Base-by-base conservation (phyloP, 169 alveolate genomes). In the Cryptosporidium sp. region DNA sequence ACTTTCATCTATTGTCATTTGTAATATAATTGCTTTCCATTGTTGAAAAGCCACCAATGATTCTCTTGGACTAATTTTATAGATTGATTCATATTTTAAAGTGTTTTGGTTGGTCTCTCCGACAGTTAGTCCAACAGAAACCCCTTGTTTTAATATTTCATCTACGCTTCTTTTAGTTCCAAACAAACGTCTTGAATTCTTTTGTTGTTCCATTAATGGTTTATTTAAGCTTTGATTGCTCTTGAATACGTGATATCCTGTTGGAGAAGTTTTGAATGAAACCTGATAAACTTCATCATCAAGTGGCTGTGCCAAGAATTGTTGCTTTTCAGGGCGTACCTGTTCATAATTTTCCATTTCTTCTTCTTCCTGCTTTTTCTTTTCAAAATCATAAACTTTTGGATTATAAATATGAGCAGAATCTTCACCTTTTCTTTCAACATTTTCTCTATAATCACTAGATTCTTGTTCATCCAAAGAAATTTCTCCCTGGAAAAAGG, bases 21-120 rank as follows among this genome's bases (percentile, higher is more conserved):
- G 89, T 2, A n/a, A 62, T 8, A 21, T 37, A 9, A 80, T 44
- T 16, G 89, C 42, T 14, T 51, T 80, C 89, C 89, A 80, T 56
- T 80, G 89, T 62, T 80, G 89, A 80, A 61, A 62, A 37, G 89
- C 89, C 2, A 80, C 89, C 33, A 80, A 12, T 9, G 89, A 80
- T 39, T 37, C 56, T 37, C 16, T 73, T 23, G 69, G 69, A 3
- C 62, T 62, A 44, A 52, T 39, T 39, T 65, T 60, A 48, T 80
- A 80, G 1, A 80, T 8, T 4, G 89, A 80, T 33, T 62, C 73
- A 62, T 80, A 80, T 12, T n/a, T 60, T 7, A 16, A 10, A 21
- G 89, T 80, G 0, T 80, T 44, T 12, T 39, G 52, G 62, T 80
- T 44, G 3, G 65, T 80, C 39, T 80, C 89, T 23, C 89, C 89